Percentiles rank a stretch among this genome's conserved stretches.
Evolutionary conservation across 1,284 basidiomycete species (phyloP).

Genomic region (Moniliella sp.): DNA sequence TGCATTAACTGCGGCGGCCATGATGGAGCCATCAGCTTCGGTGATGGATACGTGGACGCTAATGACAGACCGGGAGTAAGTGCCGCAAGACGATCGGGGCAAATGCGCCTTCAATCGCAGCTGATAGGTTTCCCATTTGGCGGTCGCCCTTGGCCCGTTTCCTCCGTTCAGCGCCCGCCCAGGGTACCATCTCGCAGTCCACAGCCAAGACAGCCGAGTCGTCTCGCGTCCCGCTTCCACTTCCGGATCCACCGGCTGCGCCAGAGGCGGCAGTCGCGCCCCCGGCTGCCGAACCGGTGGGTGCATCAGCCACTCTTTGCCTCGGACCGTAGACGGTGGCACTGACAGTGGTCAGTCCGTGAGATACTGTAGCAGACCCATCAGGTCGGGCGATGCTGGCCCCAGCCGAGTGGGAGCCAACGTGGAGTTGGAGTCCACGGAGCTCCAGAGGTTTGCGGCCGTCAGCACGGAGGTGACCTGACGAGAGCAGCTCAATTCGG

Average conservation of each 20-base stretch:
- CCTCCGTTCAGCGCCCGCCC: conserved; percentile 59
- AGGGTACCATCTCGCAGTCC: conserved; percentile 39
- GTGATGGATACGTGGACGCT: conserved; percentile 78
- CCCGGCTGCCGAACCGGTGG: neutral
- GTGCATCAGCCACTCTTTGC: neutral
- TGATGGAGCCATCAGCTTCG: conserved; percentile 68
- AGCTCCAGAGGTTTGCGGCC: conserved; percentile 73
- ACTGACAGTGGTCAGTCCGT: conserved; percentile 69
- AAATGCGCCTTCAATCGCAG: conserved; percentile 74
- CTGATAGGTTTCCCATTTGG: conserved; percentile 64
- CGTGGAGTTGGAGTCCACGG: conserved; percentile 56
- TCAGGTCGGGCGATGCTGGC: conserved; percentile 44
- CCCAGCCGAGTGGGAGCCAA: conserved; percentile 47
- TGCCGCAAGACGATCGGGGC: conserved; percentile 76
- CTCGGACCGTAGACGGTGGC: conserved; percentile 69
- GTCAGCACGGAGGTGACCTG: conserved; percentile 61
- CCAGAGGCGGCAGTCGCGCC: conserved; percentile 43
- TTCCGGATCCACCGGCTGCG: conserved; percentile 47
- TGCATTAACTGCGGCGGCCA: conserved; percentile 83
- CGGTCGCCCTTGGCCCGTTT: conserved; percentile 46
- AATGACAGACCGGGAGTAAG: conserved; percentile 77
- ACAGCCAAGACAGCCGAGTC: no score
- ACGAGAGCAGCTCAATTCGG: conserved; percentile 66
- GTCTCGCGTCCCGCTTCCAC: no score
- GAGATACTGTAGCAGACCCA: conserved; percentile 59